Percentiles rank a stretch among this genome's conserved stretches.
phyloP scores from a whole-genome alignment of 306 rosid species.

The Vigna mungo region DNA sequence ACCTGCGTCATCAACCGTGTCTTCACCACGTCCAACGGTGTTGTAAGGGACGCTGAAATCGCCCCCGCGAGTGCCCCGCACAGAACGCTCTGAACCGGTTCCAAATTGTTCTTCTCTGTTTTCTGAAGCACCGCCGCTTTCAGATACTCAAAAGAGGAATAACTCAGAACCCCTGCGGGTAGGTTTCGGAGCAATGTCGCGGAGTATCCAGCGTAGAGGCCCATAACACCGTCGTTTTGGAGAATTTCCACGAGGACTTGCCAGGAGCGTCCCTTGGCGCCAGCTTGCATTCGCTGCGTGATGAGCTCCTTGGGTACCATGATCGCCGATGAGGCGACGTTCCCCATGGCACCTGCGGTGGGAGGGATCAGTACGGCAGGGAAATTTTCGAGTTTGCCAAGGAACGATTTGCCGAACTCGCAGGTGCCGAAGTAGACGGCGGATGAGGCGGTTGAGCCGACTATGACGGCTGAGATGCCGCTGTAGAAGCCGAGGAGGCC shows the following conservation, averaged over 20 bases:
- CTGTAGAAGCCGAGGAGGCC: slow-evolving; percentile 84
- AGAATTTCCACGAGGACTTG: slow-evolving; percentile 64
- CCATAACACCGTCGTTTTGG: slow-evolving; percentile 79
- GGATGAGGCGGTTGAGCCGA: slow-evolving; percentile 87
- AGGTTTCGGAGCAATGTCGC: slow-evolving; percentile 79
- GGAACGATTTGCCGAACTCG: slow-evolving; percentile 82
- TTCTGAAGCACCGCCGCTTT: slow-evolving; percentile 67
- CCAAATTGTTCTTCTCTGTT: slow-evolving; percentile 51
- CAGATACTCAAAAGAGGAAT: slow-evolving; percentile 86
- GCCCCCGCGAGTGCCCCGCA: slow-evolving; percentile 96
- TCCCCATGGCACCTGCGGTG: slow-evolving; percentile 88
- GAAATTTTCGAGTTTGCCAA: slow-evolving; percentile 54
- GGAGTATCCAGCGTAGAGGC: slow-evolving; percentile 82
- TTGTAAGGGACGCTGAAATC: slow-evolving; percentile 83
- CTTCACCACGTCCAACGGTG: slow-evolving; percentile 94
- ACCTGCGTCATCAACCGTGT: slow-evolving; percentile 92
- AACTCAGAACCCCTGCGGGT: slow-evolving; percentile 91
- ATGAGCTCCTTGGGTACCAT: slow-evolving; percentile 95
- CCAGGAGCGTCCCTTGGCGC: slow-evolving; percentile 81
- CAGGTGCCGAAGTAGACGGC: slow-evolving; percentile 91
- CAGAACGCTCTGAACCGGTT: slow-evolving; percentile 81
- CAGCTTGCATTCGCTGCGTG: slow-evolving; percentile 91
- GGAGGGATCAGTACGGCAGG: slow-evolving; percentile 81
- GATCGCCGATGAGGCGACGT: slow-evolving; percentile 78
- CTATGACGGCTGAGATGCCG: slow-evolving; percentile 86